These are phyloP conservation scores for Picocystis sp. DNA, from an alignment of 163 green algal species.

Conservation along the genomic window DNA sequence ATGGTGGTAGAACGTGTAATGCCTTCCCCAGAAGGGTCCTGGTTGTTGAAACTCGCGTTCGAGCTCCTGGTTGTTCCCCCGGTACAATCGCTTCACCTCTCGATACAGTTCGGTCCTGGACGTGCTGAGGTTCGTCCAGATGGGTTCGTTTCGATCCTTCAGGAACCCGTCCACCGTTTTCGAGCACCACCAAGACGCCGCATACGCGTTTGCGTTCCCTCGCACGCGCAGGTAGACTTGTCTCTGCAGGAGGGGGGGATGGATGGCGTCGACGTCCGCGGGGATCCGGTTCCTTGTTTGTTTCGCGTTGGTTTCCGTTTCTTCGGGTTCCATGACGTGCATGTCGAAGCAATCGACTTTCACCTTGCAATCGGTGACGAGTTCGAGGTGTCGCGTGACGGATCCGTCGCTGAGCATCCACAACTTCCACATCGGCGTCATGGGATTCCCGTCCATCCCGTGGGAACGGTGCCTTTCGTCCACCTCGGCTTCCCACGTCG, in stretches of 20 bases:
- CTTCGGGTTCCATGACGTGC: conserved; percentile 31
- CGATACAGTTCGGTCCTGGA: conserved; percentile 67
- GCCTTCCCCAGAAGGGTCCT: conserved; percentile 64
- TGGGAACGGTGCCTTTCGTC: too few species aligned
- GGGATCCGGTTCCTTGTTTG: conserved; percentile 16
- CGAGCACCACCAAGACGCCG: conserved; percentile 74
- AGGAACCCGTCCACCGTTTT: conserved; percentile 33
- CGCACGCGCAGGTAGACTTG: conserved; percentile 30
- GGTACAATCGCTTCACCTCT: conserved; percentile 48
- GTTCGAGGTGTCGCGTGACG: conserved; percentile 85
- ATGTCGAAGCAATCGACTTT: conserved; percentile 71
- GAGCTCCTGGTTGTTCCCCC: conserved; percentile 38
- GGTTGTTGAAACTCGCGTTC: conserved; percentile 27
- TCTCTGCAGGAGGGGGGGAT: conserved; percentile 46
- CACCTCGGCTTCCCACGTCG: too few species aligned
- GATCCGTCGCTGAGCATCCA: conserved; percentile 83
- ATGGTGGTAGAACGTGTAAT: conserved; percentile 75
- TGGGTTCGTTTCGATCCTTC: conserved; percentile 32
- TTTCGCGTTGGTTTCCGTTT: conserved; percentile 1
- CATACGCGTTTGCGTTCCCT: conserved; percentile 62
- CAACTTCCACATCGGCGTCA: conserved; percentile 30
- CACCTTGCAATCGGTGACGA: conserved; percentile 54
- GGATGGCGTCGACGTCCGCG: conserved; percentile 23
- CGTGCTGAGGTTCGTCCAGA: conserved; percentile 61
- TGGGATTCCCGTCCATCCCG: too few species aligned